Evolutionary conservation across 2,329 filamentous ascomycete genomes (phyloP), one percentile per base, ranked within the genome.

Genomic region (Diaporthe nobilis): DNA sequence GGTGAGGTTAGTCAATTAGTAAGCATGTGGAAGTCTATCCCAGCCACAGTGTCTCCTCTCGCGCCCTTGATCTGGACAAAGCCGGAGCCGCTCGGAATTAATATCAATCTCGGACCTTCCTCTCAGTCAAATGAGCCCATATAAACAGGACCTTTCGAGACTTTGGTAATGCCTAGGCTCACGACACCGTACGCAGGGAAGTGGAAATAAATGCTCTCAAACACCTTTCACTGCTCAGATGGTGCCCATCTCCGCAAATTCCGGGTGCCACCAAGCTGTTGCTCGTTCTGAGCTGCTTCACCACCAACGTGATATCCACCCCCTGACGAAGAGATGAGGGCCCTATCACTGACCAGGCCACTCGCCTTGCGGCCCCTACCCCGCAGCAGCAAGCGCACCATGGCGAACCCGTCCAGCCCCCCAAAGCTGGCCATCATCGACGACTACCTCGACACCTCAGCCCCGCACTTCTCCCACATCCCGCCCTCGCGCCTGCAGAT

Each of bases 401-500:
- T 71, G n/a, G 10, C 67, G 15, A 71, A 9, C 67, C n/a, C 28
- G 15, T 31, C 67, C 8, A 17, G 7, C 51, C 34, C 67, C 67
- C 67, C 17, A 0, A 71, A 71, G 25, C 73, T 92, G 74, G 90
- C 88, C 57, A 86, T 92, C 78, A 85, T 92, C 3, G 90, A 92
- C 78, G 90, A 92, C 83, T 92, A 92, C 81, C 87, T 90, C 77
- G 82, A 83, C 78, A 87, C 90, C 77, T 85, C 88, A 17, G 79
- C 81, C 7, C 71, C 83, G 6, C 85, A 90, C 79, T 91, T 92
- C 80, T 80, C 83, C 4, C 81, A 85, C 28, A 84, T 92, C 3
- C 78, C 81, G 71, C 78, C 79, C 60, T 82, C 82, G 44, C 78
- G 82, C 67, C 79, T 89, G 44, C 82, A 87, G 10, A 84, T 91